Evolutionary conservation across 177 flowering plant genomes (phyloP), one percentile per base, ranked within the genome.

Genomic region (Telopea speciosissima): DNA sequence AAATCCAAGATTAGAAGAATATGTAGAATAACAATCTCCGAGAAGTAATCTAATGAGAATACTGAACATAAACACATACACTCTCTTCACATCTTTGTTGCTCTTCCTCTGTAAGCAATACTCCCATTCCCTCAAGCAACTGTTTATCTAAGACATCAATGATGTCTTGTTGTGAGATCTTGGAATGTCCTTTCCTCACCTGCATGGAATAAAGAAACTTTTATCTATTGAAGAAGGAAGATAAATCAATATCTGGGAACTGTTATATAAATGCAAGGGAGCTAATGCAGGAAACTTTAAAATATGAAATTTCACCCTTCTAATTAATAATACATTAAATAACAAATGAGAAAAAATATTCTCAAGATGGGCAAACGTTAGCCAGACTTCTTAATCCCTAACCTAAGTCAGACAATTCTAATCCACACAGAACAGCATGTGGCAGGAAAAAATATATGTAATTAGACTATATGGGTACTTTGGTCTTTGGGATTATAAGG

Each of bases 51-150:
- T 28, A 44, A 23, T 66, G 42, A 72, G 24, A 56, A 65, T 62
- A 14, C 42, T 36, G 13, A 60, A 72, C 17, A 49, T 45, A 49
- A 23, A 69, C 14, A 75, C 88, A 24, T 89, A 95, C 99, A 79
- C 84, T 92, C 81, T 83, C 80, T 87, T 90, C 90, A 71, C 84
- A 80, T 77, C 91, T 95, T 80, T 87, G 96, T 76, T 91, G 99
- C 78, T 95, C 99, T 80, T 95, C 99, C 75, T 92, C 99, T 4
- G 99, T 95, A 73, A 95, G 94, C 62, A 95, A 88, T 40, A 95
- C 97, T 36, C 97, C 97, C 97, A 92, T 92, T 33, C 97, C 97
- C 83, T 95, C 97, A 58, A 95, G 97, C 81, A 95, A 84, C 79
- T 91, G 97, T 71, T 95, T 95, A 75, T 95, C 99, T 68, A 95